Conservation (phyloP, 768 basidiomycete genomes). For the Neoboletus magnificus region DNA sequence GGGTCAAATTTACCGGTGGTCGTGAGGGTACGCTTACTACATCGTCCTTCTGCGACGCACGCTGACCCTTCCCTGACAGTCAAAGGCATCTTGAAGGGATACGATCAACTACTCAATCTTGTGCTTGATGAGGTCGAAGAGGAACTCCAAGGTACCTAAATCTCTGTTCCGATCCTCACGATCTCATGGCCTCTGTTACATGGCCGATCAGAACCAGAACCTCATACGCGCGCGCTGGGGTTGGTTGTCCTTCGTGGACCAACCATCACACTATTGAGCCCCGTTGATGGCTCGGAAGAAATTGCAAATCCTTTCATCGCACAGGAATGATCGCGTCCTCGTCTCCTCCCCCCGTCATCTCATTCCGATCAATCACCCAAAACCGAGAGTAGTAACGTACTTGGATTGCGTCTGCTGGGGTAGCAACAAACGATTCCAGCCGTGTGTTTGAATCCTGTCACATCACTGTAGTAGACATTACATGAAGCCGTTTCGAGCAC, state of each 20-base stretch:
- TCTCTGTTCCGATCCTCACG: constrained; percentile 9
- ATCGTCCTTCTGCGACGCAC: not conserved
- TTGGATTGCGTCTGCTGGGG: not conserved
- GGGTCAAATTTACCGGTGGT: constrained; percentile 98
- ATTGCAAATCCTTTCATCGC: constrained; percentile 85
- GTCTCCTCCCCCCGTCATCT: not conserved
- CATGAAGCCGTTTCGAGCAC: constrained; percentile 15
- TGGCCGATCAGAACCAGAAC: constrained; percentile 53
- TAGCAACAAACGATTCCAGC: not conserved
- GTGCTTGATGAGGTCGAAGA: constrained; percentile 96
- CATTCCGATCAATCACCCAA: not conserved
- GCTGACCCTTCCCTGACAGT: constrained; percentile 45
- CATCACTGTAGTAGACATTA: constrained; percentile 15
- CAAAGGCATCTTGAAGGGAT: constrained; percentile 90
- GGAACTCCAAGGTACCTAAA: constrained; percentile 57
- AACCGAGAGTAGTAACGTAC: not conserved
- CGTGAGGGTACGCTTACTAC: constrained; percentile 66
- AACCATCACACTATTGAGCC: constrained; percentile 90
- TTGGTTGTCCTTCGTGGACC: constrained; percentile 91
- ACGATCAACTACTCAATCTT: constrained; percentile 93
- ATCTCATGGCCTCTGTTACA: constrained; percentile 7
- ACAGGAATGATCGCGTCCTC: constrained; percentile 46
- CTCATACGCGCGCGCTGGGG: constrained; percentile 65
- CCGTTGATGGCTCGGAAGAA: constrained; percentile 93
- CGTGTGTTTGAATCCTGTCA: constrained; percentile 9